Base-by-base conservation (phyloP, 2,329 filamentous ascomycete species). In the Colletotrichum karsti region DNA sequence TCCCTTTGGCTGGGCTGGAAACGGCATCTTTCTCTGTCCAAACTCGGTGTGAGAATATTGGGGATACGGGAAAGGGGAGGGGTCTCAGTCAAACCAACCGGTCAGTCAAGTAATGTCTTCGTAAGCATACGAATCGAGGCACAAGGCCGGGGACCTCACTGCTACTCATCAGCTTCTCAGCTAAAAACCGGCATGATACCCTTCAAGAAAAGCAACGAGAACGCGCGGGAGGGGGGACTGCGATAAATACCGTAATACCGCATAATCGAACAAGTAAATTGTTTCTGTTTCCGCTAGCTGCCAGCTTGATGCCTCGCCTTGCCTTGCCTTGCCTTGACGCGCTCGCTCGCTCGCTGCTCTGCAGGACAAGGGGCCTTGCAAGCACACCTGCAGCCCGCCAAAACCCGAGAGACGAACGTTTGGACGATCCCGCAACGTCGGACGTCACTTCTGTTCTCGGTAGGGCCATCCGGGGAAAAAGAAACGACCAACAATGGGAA, bases 381-480 rank as follows among this genome's bases (percentile, higher is more conserved):
- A 50, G n/a, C n/a, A n/a, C n/a, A n/a, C 35, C 41, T 35, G 48
- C 50, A 50, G 56, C 56, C 39, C 30, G 37, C 28, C 46, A 54
- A 39, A 20, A 35, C 50, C 50, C 50, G 46, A 54, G 59, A 48
- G 39, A 58, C 44, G 42, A 35, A 63, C 35, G 41, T 55, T 39
- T 48, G 44, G 53, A 44, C 60, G 64, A 64, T 67, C 59, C 60
- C 64, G 15, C 64, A 53, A 39, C 64, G 44, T 58, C 64, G 64
- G 64, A 58, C 59, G 44, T 67, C 64, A 58, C 53, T 67, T 67
- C 64, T 67, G 51, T 67, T 67, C 64, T 67, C 64, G 64, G 64
- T 58, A 67, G 64, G 64, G 42, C 60, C 53, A 64, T 58, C 64
- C 64, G 60, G 46, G 60, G 44, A 22, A 58, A 46, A 67, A 57